These are phyloP conservation scores for Macrolepiota albuminosa DNA, from an alignment of 768 basidiomycete genomes.

Conservation along the genomic window DNA sequence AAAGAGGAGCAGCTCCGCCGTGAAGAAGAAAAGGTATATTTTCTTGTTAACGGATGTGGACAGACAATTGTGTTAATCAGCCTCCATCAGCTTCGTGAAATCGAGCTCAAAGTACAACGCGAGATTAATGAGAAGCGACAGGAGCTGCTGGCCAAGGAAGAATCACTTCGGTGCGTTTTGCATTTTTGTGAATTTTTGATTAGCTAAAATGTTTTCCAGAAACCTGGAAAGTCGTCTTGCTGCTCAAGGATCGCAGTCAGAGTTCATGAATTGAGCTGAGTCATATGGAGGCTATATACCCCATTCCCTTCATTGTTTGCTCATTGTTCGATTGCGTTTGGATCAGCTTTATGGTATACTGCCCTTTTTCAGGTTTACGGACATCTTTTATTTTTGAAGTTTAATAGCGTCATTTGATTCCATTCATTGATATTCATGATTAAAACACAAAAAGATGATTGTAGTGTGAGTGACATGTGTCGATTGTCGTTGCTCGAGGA, in stretches of 20 bases:
- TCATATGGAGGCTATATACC: slow-evolving; percentile 15
- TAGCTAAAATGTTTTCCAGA: slow-evolving; percentile 31
- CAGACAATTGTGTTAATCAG: slow-evolving; percentile 8
- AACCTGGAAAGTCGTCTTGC: slow-evolving; percentile 89
- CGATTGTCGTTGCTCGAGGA: background rate
- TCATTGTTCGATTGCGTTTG: slow-evolving; percentile 21
- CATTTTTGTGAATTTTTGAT: background rate
- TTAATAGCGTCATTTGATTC: slow-evolving; percentile 5
- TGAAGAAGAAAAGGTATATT: slow-evolving; percentile 86
- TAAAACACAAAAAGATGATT: background rate
- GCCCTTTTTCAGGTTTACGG: slow-evolving; percentile 24
- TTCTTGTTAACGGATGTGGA: background rate
- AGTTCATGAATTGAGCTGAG: slow-evolving; percentile 61
- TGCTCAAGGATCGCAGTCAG: slow-evolving; percentile 79
- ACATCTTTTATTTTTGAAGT: slow-evolving; percentile 16
- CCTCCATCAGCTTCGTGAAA: slow-evolving; percentile 74
- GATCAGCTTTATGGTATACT: slow-evolving; percentile 25
- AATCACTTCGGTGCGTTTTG: slow-evolving; percentile 69
- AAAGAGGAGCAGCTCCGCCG: slow-evolving; percentile 98
- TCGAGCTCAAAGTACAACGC: slow-evolving; percentile 95
- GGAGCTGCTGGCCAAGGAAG: slow-evolving; percentile 94
- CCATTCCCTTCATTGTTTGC: slow-evolving; percentile 16
- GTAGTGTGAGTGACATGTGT: slow-evolving; percentile 9
- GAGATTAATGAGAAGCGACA: slow-evolving; percentile 98
- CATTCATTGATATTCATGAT: slow-evolving; percentile 2